phyloP scores from a whole-genome alignment of 768 basidiomycete species.

The Mycena polygramma region DNA sequence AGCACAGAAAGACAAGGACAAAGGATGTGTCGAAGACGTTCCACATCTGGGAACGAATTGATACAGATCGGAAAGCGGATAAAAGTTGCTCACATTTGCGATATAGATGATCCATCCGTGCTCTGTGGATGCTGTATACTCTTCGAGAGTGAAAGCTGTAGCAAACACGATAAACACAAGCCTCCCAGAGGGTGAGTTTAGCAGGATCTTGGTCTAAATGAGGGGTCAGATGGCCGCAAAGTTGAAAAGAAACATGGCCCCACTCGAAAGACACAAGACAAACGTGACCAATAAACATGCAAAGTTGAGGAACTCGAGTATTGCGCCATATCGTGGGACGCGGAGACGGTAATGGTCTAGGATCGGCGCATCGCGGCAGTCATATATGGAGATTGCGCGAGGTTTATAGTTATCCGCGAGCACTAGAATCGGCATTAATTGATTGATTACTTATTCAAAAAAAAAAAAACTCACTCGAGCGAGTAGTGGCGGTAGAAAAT shows the following conservation, averaged over 20 bases:
- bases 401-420: conserved; percentile 93
- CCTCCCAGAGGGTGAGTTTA: conserved; percentile 71
- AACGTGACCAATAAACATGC: conserved; percentile 76
- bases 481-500: conserved; percentile 70
- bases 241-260: conserved; percentile 41
- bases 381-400: conserved; percentile 79
- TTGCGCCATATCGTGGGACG: conserved; percentile 66
- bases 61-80: conserved; percentile 14
- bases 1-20: conserved; percentile 76
- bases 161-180: conserved; percentile 82
- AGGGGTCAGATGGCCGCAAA: conserved; percentile 6
- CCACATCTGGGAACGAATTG: conserved; percentile 75
- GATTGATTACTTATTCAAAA: no score
- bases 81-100: conserved; percentile 72
- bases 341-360: conserved; percentile 83
- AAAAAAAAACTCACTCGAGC: conserved; percentile 55
- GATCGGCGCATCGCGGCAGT: conserved; percentile 74
- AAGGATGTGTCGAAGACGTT: conserved; percentile 90
- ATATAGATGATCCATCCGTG: conserved; percentile 81
- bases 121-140: conserved; percentile 89
- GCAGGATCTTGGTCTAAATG: conserved; percentile 68
- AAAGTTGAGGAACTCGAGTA: conserved; percentile 86
- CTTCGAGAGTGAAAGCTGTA: conserved; percentile 83
- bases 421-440: conserved; percentile 44
- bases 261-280: conserved; percentile 81